phyloP scores from a whole-genome alignment of 2,329 filamentous ascomycete species.

The Nemania sp. region DNA sequence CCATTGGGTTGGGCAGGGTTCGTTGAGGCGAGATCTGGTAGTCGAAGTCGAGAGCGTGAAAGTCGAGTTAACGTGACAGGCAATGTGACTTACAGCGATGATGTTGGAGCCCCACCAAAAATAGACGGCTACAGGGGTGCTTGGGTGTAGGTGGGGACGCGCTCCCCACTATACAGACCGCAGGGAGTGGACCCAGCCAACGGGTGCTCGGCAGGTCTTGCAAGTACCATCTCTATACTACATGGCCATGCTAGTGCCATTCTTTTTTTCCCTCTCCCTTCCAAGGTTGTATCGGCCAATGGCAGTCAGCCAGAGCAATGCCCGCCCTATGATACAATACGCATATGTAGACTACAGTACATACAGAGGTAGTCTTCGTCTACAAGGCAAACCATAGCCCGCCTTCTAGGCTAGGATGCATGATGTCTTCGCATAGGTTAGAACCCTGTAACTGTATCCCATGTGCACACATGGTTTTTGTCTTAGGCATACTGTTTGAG shows the following conservation, averaged over 20 bases:
- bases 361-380: too few relatives aligned
- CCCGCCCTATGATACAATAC: background rate
- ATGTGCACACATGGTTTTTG: too few relatives aligned
- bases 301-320: background rate
- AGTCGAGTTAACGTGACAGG: background rate
- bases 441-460: too few relatives aligned
- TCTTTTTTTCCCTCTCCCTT: conserved; percentile 8
- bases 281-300: background rate
- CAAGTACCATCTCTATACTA: background rate
- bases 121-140: background rate
- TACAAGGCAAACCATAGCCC: too few relatives aligned
- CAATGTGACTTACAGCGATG: conserved; percentile 4
- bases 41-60: background rate
- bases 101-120: conserved; percentile 3
- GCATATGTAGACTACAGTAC: too few relatives aligned
- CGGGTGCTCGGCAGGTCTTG: conserved; percentile 30
- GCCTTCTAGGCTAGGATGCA: too few relatives aligned
- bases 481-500: too few relatives aligned
- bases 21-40: background rate
- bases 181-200: conserved; percentile 19
- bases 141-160: background rate
- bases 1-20: conserved; percentile 28
- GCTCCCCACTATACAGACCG: background rate
- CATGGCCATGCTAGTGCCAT: background rate
- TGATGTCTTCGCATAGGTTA: too few relatives aligned